Evolutionary conservation across 768 basidiomycete species (phyloP).

Genomic region (Rhizopogon vinicolor): DNA sequence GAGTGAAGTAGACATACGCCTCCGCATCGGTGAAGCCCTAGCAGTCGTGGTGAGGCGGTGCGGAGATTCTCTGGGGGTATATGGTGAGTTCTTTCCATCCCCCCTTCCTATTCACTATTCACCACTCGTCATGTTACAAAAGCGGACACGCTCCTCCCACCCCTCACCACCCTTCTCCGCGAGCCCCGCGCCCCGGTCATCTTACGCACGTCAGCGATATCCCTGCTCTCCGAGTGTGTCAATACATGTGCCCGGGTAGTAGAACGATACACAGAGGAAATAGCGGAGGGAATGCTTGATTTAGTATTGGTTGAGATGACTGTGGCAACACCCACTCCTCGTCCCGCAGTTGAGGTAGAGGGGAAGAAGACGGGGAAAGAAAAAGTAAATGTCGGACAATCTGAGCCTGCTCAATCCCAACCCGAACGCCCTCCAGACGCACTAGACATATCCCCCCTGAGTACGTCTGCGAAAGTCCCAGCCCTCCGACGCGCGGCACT

Average conservation of each 20-base stretch:
- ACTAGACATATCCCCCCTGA: neutral
- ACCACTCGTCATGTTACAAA: constrained; percentile 4
- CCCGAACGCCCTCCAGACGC: neutral
- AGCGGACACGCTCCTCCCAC: constrained; percentile 74
- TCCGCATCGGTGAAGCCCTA: constrained; percentile 84
- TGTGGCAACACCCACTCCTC: constrained; percentile 10
- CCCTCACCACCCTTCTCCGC: constrained; percentile 61
- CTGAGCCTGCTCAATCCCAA: constrained; percentile 41
- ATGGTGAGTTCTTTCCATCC: constrained; percentile 46
- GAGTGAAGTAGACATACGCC: constrained; percentile 62
- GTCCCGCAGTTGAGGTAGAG: constrained; percentile 12
- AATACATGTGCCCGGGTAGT: constrained; percentile 61
- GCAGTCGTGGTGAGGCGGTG: constrained; percentile 69
- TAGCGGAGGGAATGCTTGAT: constrained; percentile 69
- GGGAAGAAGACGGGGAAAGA: constrained; percentile 4
- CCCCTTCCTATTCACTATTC: neutral
- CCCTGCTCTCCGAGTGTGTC: constrained; percentile 71
- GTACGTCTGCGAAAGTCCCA: constrained; percentile 58
- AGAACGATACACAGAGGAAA: constrained; percentile 54
- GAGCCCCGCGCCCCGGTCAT: constrained; percentile 59
- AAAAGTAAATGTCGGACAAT: constrained; percentile 15
- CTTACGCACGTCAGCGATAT: constrained; percentile 63
- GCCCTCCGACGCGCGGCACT: constrained; percentile 81
- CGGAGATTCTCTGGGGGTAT: constrained; percentile 61
- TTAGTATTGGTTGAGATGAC: constrained; percentile 64